Evolutionary conservation across 306 rosid genomes (phyloP), one percentile per base, ranked within the genome.

Genomic region (Arachis hypogaea): DNA sequence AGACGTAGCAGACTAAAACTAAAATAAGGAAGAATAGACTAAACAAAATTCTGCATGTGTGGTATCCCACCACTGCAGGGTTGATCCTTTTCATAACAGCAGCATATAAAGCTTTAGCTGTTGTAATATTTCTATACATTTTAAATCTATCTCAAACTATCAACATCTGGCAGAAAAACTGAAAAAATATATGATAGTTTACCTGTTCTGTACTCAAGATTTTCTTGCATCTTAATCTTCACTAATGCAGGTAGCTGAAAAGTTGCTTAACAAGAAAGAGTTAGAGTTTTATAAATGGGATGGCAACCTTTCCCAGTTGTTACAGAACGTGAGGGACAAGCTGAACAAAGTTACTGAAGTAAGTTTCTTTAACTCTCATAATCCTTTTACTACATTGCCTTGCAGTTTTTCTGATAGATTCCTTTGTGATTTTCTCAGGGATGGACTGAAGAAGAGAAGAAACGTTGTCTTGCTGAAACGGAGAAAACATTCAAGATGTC

Each of bases 251-350:
- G 93, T 90, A 47, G 88, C 96, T 38, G 89, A 85, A 69, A 82
- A 77, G 86, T 83, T 92, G 69, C 94, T 95, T 0, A 55, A 95
- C 71, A 80, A 82, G 61, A 88, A 88, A 69, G 97, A 74, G 67
- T 71, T 92, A 85, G 97, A 92, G 82, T 95, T 95, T 78, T 95
- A 95, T 81, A 87, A 90, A 79, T 95, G 99, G 99, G 98, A 92
- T 7, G 90, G 96, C 41, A 91, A 95, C 47, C 96, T 95, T 70
- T 73, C 88, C 22, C 86, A 86, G 71, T 52, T 95, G 77, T 77
- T 95, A 81, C 98, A 95, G 90, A 87, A 87, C 41, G 99, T 95
- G 63, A 87, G 97, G 72, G 96, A 90, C 73, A 95, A 86, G 83
- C 81, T 95, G 76, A 95, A 95, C 73, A 88, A 87, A 82, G 98